Evolutionary conservation across 306 rosid species (phyloP).

Genomic region (Benincasa hispida): DNA sequence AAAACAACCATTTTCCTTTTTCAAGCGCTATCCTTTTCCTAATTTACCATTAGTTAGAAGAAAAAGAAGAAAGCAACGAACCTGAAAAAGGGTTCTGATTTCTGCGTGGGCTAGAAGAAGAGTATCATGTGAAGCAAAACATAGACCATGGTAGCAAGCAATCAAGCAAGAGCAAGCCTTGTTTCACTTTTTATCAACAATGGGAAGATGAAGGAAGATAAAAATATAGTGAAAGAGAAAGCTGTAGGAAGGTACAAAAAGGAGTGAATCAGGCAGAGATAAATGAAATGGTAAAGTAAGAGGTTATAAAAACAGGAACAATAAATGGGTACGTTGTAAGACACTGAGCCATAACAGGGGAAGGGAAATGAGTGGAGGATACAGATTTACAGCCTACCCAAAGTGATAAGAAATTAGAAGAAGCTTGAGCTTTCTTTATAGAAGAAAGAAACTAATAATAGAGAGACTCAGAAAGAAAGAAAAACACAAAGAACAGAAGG

Average conservation of each 20-base stretch:
- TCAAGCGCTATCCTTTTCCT: not conserved
- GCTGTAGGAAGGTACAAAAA: not conserved
- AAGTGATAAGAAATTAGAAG: not conserved
- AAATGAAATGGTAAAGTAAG: not conserved
- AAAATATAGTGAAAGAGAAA: not conserved
- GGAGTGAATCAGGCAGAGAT: not conserved
- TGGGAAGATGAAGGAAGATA: not conserved
- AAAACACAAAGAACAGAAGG: not conserved
- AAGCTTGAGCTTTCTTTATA: not conserved
- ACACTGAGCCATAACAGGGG: not conserved
- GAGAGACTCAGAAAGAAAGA: no score
- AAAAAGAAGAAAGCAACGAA: not conserved
- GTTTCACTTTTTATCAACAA: not conserved
- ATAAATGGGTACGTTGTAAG: not conserved
- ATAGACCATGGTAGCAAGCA: not conserved
- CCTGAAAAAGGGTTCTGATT: conserved; percentile 4
- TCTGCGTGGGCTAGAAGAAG: conserved; percentile 1
- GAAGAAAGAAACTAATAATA: not conserved
- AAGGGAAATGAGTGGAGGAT: not conserved
- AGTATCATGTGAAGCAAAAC: not conserved
- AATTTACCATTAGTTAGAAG: not conserved
- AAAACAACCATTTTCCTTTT: not conserved
- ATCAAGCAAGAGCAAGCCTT: not conserved
- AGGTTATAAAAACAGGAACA: not conserved
- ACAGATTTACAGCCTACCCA: not conserved